Percentiles rank a stretch among this genome's conserved stretches.
Evolutionary conservation across 2,329 filamentous ascomycete species (phyloP).

Genomic region (Aspergillus pseudoterreus): DNA sequence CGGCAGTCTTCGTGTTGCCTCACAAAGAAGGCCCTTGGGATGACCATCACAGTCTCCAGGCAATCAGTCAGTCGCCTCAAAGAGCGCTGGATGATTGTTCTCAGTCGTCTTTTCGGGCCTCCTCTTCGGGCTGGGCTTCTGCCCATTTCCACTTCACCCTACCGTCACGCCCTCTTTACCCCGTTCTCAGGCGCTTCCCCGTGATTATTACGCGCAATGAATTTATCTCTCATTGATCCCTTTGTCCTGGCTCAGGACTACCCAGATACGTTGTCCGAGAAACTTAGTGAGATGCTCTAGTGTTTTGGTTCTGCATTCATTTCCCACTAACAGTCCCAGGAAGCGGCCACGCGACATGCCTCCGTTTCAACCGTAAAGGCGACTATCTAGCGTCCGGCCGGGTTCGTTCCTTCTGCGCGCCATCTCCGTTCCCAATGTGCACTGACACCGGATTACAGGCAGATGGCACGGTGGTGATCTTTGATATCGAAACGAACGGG

Average conservation of each 20-base stretch:
- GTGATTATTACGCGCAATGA: slow-evolving; percentile 49
- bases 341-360: slow-evolving; percentile 61
- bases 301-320: not conserved
- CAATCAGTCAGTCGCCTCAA: slow-evolving; percentile 8
- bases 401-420: slow-evolving; percentile 46
- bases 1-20: slow-evolving; percentile 10
- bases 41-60: slow-evolving; percentile 8
- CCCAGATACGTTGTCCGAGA: slow-evolving; percentile 83
- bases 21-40: slow-evolving; percentile 5
- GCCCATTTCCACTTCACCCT: not conserved
- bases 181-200: not conserved
- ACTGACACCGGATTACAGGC: slow-evolving; percentile 37
- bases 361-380: slow-evolving; percentile 89
- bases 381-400: slow-evolving; percentile 93
- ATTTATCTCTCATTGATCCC: slow-evolving; percentile 68
- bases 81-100: slow-evolving; percentile 23
- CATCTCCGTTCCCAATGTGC: not conserved
- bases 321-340: slow-evolving; percentile 35
- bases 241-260: slow-evolving; percentile 76
- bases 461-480: slow-evolving; percentile 92
- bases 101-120: slow-evolving; percentile 21
- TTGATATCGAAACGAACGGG: slow-evolving; percentile 96
- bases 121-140: slow-evolving; percentile 20
- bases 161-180: slow-evolving; percentile 1
- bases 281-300: slow-evolving; percentile 59